Conservation (phyloP, 192 early-diverging fungal genomes). For the Podila verticillata region DNA sequence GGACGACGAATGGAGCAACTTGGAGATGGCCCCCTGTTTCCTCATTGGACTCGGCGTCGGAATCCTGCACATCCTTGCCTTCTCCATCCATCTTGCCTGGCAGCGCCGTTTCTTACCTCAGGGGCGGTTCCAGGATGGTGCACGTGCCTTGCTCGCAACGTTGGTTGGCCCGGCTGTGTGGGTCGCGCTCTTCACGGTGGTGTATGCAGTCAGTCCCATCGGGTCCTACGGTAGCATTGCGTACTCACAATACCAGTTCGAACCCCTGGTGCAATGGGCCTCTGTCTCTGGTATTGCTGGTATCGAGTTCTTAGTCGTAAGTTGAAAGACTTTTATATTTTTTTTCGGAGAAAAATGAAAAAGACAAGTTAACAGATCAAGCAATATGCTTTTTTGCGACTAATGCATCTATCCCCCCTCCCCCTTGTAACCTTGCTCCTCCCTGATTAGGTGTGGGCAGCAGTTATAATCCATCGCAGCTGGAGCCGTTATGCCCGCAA, state of each 20-base stretch:
- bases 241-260: conserved; percentile 38
- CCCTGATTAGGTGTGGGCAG: conserved; percentile 17
- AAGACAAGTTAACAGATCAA: too few species aligned
- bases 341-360: neutral
- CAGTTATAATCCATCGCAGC: conserved; percentile 21
- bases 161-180: conserved; percentile 30
- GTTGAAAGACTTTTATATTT: neutral
- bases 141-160: conserved; percentile 16
- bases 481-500: conserved; percentile 18
- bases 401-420: neutral
- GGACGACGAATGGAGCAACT: conserved; percentile 23
- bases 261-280: conserved; percentile 38
- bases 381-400: too few species aligned
- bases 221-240: conserved; percentile 41
- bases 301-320: conserved; percentile 40
- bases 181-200: conserved; percentile 27
- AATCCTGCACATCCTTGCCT: conserved; percentile 14
- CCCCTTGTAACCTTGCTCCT: neutral
- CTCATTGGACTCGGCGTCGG: conserved; percentile 15
- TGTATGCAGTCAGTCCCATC: conserved; percentile 40
- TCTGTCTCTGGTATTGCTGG: conserved; percentile 42
- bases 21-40: conserved; percentile 14
- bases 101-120: conserved; percentile 35
- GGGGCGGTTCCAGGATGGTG: conserved; percentile 30
- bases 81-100: conserved; percentile 34